Evolutionary conservation across 1,284 basidiomycete genomes (phyloP), one percentile per base, ranked within the genome.

Genomic region (Pterulicium gracile): DNA sequence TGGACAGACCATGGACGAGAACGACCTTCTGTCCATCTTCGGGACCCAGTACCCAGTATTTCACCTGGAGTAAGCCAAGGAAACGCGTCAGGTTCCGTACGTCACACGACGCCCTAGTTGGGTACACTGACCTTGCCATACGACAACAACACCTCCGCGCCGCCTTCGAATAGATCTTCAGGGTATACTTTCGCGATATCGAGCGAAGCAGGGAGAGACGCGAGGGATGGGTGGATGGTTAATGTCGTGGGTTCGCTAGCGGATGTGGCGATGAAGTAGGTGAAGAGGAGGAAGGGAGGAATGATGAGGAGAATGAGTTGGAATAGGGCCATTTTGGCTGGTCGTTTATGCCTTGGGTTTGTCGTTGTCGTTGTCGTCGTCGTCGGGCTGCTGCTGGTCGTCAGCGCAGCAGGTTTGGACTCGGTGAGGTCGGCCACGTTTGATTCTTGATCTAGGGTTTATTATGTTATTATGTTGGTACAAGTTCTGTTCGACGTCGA

Each of bases 1-100:
- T 19, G 18, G n/a, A 58, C 64, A 21, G 15, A 83, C 83, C 84
- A 53, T 85, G 81, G 4, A 88, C 77, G n/a, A 88, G 67, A 10
- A 83, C 75, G 24, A 88, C 67, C 68, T 79, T 81, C 46, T 70
- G 68, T 14, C 82, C 82, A n/a, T 72, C 61, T 54, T 77, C 72
- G 17, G 81, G 81, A 1, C 85, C 86, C 34, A 83, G 56, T 24
- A 88, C 57, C 81, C 82, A 88, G 59, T 87, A 88, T 51, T 80
- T 69, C 12, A 77, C 72, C 79, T 84, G 39, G 18, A 55, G 44
- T 18, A n/a, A 40, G 42, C 45, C 43, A 34, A 34, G 12, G 27
- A 34, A 34, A 34, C 15, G 27, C 15, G n/a, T n/a, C n/a, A n/a
- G n/a, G n/a, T n/a, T n/a, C n/a, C n/a, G n/a, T n/a, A n/a, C n/a